Base-by-base conservation (phyloP, 495 filamentous ascomycete genomes). In the Lineolata rhizophorae region DNA sequence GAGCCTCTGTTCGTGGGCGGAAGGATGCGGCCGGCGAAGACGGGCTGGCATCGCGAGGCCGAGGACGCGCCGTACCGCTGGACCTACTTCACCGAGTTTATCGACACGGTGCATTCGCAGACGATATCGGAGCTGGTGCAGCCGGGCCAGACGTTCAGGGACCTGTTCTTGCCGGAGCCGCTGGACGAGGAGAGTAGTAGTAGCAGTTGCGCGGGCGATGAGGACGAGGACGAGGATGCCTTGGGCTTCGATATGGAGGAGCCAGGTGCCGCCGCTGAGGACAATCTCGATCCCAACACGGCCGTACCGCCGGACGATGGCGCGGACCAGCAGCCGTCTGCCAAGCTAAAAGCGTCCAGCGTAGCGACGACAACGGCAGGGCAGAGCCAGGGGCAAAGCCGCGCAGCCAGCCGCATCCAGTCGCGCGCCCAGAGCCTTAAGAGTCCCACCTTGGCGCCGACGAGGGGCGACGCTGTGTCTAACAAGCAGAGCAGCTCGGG, bases 31-130 rank as follows among this genome's bases (percentile, higher is more conserved):
- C 82, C 87, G 5, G 72, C 80, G 36, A 79, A 76, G 42, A 51
- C 54, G 32, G 58, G 61, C 3, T 97, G 87, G 87, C 81, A 84
- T 49, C 64, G 72, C 16, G 71, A 76, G 35, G 79, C 87, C 41
- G 83, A 93, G 22, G 90, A 93, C 31, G 72, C 72, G 1, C 87
- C 87, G 0, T 97, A 90, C 47, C 68, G 87, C 27, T 95, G 91
- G 48, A 97, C 87, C 2, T 97, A 97, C 45, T 97, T 97, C 61
- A 94, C 93, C 48, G 87, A 95, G 44, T 79, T 95, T 37, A 71
- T 73, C 29, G 82, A 75, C 44, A 95, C 87, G 0, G 87, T 95
- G 39, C 87, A 95, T 49, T 83, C 80, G 14, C 82, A 92, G 47
- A 90, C 76, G 0, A 85, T 97, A 29, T 87, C 81, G 8, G 87